These are phyloP conservation scores for Shiraia sp. DNA, from an alignment of 2,329 filamentous ascomycete species.

Conservation along the genomic window DNA sequence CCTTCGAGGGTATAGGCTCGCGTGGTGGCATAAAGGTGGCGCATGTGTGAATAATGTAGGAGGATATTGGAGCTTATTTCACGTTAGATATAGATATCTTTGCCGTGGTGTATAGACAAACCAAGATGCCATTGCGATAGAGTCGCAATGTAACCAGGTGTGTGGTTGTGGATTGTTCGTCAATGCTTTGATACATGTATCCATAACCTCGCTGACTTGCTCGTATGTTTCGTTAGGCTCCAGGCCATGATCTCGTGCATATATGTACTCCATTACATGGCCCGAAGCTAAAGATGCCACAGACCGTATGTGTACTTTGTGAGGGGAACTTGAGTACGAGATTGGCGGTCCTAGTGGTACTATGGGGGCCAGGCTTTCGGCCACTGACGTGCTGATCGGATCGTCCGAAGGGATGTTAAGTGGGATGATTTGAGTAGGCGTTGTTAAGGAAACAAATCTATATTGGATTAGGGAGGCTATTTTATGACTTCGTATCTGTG, in stretches of 20 bases:
- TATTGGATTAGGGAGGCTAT: background rate
- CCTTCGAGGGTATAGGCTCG: no score
- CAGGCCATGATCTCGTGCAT: background rate
- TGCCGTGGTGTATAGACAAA: background rate
- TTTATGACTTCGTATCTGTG: background rate
- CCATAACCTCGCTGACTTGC: background rate
- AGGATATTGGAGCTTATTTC: background rate
- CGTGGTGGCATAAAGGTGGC: no score
- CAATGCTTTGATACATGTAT: background rate
- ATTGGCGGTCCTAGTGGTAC: slow-evolving; percentile 2
- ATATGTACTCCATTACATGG: slow-evolving; percentile 10
- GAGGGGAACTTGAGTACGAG: slow-evolving; percentile 11
- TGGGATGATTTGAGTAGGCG: background rate
- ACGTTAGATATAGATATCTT: background rate
- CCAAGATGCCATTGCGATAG: background rate
- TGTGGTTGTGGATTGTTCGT: background rate
- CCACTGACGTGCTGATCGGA: slow-evolving; percentile 3
- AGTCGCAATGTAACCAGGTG: background rate
- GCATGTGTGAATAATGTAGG: no score
- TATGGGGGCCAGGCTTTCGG: background rate
- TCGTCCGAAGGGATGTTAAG: slow-evolving; percentile 3
- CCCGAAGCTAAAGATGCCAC: slow-evolving; percentile 11
- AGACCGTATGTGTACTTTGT: slow-evolving; percentile 15
- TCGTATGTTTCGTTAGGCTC: background rate
- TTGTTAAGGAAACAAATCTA: slow-evolving; percentile 5